Evolutionary conservation across 1,284 basidiomycete genomes (phyloP).

Genomic region (Fomitopsis palustris): DNA sequence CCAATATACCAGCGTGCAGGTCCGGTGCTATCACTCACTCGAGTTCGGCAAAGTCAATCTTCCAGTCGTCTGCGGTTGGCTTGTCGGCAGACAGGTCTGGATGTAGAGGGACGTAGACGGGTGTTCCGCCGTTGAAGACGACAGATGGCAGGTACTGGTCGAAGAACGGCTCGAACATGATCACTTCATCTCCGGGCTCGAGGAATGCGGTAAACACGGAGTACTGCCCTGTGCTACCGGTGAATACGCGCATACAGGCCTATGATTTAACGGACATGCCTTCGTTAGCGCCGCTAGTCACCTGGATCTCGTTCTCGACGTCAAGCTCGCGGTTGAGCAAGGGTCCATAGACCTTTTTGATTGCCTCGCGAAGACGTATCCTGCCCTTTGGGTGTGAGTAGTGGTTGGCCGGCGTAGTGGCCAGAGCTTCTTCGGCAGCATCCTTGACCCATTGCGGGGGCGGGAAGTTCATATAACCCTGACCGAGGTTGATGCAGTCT

Average conservation of each 20-base stretch:
- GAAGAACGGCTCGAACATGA: slow-evolving; percentile 98
- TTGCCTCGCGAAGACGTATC: slow-evolving; percentile 80
- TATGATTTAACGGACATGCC: slow-evolving; percentile 34
- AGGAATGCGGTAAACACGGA: slow-evolving; percentile 87
- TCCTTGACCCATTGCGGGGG: slow-evolving; percentile 83
- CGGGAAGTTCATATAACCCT: slow-evolving; percentile 92
- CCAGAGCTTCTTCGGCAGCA: slow-evolving; percentile 73
- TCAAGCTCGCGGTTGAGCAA: slow-evolving; percentile 75
- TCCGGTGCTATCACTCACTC: slow-evolving; percentile 56
- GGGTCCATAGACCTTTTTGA: slow-evolving; percentile 75
- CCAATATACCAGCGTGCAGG: not conserved
- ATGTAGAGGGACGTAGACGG: slow-evolving; percentile 93
- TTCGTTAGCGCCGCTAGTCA: slow-evolving; percentile 96
- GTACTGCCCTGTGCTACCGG: slow-evolving; percentile 62
- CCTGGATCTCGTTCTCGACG: slow-evolving; percentile 85
- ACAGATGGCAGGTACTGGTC: slow-evolving; percentile 95
- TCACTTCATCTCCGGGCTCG: slow-evolving; percentile 91
- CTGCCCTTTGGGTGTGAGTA: slow-evolving; percentile 91
- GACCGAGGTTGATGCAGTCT: slow-evolving; percentile 90
- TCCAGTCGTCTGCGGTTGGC: slow-evolving; percentile 81
- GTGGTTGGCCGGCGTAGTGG: slow-evolving; percentile 71
- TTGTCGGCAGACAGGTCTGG: slow-evolving; percentile 64
- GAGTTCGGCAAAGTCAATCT: slow-evolving; percentile 82
- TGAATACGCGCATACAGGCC: not conserved
- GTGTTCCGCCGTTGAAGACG: slow-evolving; percentile 89